Percentiles rank a stretch among this genome's conserved stretches.
Evolutionary conservation across 495 filamentous ascomycete genomes (phyloP).

Genomic region (Aspergillus leporis): DNA sequence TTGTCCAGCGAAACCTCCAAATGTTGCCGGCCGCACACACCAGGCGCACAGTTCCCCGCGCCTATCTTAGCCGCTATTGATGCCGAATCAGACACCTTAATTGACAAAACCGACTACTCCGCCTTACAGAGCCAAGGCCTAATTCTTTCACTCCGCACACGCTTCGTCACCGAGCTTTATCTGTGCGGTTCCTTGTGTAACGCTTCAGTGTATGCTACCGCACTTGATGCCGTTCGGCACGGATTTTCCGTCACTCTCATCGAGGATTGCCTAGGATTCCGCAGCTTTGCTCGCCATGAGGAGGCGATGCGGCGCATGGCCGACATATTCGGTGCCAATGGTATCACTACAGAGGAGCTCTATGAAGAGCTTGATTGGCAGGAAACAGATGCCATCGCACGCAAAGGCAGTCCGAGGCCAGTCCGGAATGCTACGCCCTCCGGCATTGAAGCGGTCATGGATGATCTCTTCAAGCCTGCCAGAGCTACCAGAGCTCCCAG

Average conservation of each 20-base stretch:
- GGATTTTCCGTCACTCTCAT: slow-evolving; percentile 83
- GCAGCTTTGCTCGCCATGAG: slow-evolving; percentile 68
- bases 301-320: slow-evolving; percentile 75
- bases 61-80: slow-evolving; percentile 57
- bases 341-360: slow-evolving; percentile 59
- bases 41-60: slow-evolving; percentile 68
- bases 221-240: slow-evolving; percentile 83
- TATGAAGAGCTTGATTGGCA: slow-evolving; percentile 53
- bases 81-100: slow-evolving; percentile 59
- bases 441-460: slow-evolving; percentile 42
- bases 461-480: slow-evolving; percentile 29
- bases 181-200: slow-evolving; percentile 90
- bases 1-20: slow-evolving; percentile 51
- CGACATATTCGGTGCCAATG: slow-evolving; percentile 71
- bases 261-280: slow-evolving; percentile 87
- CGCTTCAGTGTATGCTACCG: slow-evolving; percentile 87
- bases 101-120: slow-evolving; percentile 85
- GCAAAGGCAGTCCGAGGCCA: slow-evolving; percentile 18
- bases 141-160: slow-evolving; percentile 68
- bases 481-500: neutral
- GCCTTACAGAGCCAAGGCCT: slow-evolving; percentile 76
- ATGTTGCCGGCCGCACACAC: slow-evolving; percentile 60
- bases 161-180: slow-evolving; percentile 87
- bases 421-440: slow-evolving; percentile 23
- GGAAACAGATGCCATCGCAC: slow-evolving; percentile 45